Conservation (phyloP, 2,329 filamentous ascomycete genomes). For the Talaromyces sp. region DNA sequence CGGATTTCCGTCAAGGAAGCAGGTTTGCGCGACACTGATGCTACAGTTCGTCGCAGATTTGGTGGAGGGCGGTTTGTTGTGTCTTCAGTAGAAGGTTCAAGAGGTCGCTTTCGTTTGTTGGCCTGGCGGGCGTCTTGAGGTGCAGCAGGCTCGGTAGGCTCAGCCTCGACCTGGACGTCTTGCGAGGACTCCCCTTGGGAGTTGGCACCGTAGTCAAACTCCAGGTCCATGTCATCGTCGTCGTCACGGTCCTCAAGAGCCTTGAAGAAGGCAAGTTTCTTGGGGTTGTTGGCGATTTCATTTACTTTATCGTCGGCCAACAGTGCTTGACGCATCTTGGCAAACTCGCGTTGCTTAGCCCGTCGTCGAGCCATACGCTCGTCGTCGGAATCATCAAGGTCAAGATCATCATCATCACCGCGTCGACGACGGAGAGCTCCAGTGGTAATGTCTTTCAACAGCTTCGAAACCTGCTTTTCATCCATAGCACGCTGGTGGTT, state of each 20-base stretch:
- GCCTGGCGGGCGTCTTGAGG: constrained; percentile 10
- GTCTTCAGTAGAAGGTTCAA: constrained; percentile 38
- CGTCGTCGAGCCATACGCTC: constrained; percentile 68
- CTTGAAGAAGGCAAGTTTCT: constrained; percentile 83
- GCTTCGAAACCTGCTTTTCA: constrained; percentile 81
- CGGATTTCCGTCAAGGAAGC: constrained; percentile 75
- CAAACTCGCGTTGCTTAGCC: constrained; percentile 82
- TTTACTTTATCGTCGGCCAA: constrained; percentile 84
- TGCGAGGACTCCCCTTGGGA: constrained; percentile 36
- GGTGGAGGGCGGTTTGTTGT: constrained; percentile 52
- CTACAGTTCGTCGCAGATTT: constrained; percentile 57
- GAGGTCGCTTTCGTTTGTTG: constrained; percentile 38
- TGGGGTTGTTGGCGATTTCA: constrained; percentile 83
- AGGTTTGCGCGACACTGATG: constrained; percentile 58
- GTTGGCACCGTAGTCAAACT: constrained; percentile 58
- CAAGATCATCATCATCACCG: constrained; percentile 66
- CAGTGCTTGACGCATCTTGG: constrained; percentile 84
- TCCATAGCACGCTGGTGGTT: constrained; percentile 75
- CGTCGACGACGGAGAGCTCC: constrained; percentile 81
- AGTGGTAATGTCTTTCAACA: constrained; percentile 89
- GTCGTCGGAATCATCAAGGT: constrained; percentile 87
- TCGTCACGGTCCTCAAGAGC: constrained; percentile 79
- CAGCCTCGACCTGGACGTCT: constrained; percentile 15
- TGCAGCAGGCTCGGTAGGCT: constrained; percentile 18
- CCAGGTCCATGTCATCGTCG: constrained; percentile 68